A percentile compares a stretch with the other conserved stretches of the same genome.
Conservation (phyloP, 2,329 filamentous ascomycete species). For the Chalaropsis ovoidea region DNA sequence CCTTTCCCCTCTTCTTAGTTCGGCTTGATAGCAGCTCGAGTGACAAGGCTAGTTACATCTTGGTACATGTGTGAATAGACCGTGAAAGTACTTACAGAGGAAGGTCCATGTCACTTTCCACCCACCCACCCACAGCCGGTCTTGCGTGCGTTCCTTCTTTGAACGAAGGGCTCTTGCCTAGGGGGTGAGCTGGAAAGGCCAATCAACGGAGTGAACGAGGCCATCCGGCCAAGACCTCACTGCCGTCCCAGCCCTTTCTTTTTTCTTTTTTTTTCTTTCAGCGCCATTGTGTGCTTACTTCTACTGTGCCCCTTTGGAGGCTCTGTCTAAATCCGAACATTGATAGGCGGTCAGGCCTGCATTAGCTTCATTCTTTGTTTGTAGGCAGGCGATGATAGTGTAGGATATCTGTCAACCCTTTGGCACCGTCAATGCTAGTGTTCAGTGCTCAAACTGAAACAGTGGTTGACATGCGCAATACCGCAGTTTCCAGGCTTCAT, state of each 20-base stretch:
- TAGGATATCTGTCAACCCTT: background rate
- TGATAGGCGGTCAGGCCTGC: background rate
- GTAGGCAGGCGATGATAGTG: background rate
- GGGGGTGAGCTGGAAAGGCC: conserved; percentile 1
- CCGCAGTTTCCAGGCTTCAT: background rate
- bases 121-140: background rate
- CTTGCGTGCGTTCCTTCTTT: background rate
- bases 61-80: background rate
- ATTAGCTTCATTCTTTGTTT: conserved; percentile 11
- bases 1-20: background rate
- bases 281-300: background rate
- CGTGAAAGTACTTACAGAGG: conserved; percentile 2
- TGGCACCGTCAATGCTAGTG: conserved; percentile 3
- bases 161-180: background rate
- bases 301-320: background rate
- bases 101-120: conserved; percentile 9
- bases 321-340: background rate
- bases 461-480: background rate
- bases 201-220: background rate
- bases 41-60: conserved; percentile 2
- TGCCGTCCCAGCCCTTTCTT: conserved; percentile 1
- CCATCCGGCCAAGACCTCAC: conserved; percentile 3
- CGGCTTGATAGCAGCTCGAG: background rate
- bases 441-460: conserved; percentile 9
- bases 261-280: background rate